These are phyloP conservation scores for Suillus hirtellus DNA, from an alignment of 768 basidiomycete genomes.

Conservation along the genomic window DNA sequence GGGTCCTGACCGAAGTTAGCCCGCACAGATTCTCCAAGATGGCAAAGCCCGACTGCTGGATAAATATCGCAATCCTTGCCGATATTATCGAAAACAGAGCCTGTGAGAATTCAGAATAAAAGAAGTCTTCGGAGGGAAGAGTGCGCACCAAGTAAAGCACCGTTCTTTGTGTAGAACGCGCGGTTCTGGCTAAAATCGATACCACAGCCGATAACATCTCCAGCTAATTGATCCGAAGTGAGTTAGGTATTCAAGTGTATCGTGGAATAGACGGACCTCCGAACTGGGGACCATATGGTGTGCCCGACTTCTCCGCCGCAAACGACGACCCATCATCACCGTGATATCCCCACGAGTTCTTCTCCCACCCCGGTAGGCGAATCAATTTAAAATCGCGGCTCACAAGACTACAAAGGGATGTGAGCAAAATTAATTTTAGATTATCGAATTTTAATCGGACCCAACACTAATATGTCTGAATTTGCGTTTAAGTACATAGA, in stretches of 20 bases:
- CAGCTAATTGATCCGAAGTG: constrained; percentile 47
- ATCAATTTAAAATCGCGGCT: constrained; percentile 62
- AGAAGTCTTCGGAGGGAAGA: background rate
- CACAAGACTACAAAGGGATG: constrained; percentile 53
- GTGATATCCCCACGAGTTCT: constrained; percentile 88
- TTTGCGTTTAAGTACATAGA: constrained; percentile 20
- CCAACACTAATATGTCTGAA: constrained; percentile 79
- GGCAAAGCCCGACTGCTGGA: constrained; percentile 88
- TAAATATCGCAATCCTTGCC: constrained; percentile 68
- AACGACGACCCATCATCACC: constrained; percentile 86
- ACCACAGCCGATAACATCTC: constrained; percentile 90
- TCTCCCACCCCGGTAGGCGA: constrained; percentile 85
- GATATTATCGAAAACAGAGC: constrained; percentile 70
- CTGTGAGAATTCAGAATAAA: constrained; percentile 35
- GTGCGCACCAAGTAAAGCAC: constrained; percentile 59
- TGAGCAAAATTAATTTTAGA: constrained; percentile 14
- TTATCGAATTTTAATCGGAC: constrained; percentile 39
- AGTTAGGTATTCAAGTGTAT: constrained; percentile 5
- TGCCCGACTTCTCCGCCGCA: constrained; percentile 70
- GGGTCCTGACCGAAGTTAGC: constrained; percentile 87
- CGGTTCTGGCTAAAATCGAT: constrained; percentile 82
- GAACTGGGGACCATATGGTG: constrained; percentile 75
- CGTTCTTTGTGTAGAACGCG: constrained; percentile 92
- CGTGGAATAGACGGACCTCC: constrained; percentile 57
- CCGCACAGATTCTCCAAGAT: constrained; percentile 72